phyloP scores from a whole-genome alignment of 2,329 filamentous ascomycete genomes.

The Dryadomyces quercivorus region DNA sequence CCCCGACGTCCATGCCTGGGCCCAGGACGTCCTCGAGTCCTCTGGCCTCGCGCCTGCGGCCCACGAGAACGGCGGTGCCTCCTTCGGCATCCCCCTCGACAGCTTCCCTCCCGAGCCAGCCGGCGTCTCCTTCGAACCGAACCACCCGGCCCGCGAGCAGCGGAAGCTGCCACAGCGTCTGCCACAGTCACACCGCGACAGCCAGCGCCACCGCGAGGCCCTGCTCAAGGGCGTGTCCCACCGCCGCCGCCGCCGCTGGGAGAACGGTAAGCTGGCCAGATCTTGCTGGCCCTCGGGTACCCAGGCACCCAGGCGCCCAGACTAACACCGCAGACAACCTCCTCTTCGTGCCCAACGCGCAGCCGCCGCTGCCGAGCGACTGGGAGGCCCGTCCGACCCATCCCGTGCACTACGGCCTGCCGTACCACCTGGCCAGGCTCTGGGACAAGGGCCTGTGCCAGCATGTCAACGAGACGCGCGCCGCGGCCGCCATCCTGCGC shows the following conservation, averaged over 20 bases:
- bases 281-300: too few relatives aligned
- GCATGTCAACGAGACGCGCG: slow-evolving; percentile 34
- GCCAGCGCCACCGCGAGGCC: slow-evolving; percentile 52
- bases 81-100: slow-evolving; percentile 67
- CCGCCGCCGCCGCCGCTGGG: slow-evolving; percentile 77
- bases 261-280: slow-evolving; percentile 55
- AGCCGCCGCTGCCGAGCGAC: slow-evolving; percentile 71
- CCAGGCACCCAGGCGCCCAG: too few relatives aligned
- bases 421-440: slow-evolving; percentile 77
- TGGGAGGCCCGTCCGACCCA: slow-evolving; percentile 77
- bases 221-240: slow-evolving; percentile 81
- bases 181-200: slow-evolving; percentile 39
- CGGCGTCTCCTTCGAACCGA: not conserved
- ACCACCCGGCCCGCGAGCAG: slow-evolving; percentile 8
- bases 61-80: slow-evolving; percentile 48
- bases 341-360: slow-evolving; percentile 71
- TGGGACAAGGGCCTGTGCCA: slow-evolving; percentile 57
- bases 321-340: slow-evolving; percentile 57
- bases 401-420: slow-evolving; percentile 56
- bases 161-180: slow-evolving; percentile 25
- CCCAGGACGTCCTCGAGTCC: slow-evolving; percentile 42
- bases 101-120: not conserved
- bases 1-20: slow-evolving; percentile 55
- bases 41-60: slow-evolving; percentile 41
- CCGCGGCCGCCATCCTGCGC: slow-evolving; percentile 26